Conservation (phyloP, 306 rosid species). For the Sophora flavescens region DNA sequence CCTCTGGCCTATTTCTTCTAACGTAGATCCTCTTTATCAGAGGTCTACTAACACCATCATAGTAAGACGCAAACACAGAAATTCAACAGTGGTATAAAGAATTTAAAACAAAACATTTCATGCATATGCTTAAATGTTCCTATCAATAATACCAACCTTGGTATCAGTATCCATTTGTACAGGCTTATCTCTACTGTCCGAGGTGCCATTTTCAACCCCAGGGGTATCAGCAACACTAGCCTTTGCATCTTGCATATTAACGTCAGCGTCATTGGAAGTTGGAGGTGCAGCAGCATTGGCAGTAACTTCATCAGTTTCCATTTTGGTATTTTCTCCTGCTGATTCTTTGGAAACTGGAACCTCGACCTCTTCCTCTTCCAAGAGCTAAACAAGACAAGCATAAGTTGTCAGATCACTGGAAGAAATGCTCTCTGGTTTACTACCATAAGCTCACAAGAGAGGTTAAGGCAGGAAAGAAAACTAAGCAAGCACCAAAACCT, state of each 20-base stretch:
- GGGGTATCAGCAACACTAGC: slow-evolving; percentile 59
- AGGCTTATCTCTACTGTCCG: slow-evolving; percentile 80
- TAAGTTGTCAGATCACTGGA: neutral
- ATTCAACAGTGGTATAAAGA: neutral
- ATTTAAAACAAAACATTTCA: neutral
- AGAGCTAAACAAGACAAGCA: slow-evolving; percentile 55
- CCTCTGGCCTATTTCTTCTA: no score
- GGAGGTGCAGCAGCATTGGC: slow-evolving; percentile 59
- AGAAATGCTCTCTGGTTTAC: neutral
- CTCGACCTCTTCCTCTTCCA: slow-evolving; percentile 92
- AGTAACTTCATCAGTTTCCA: slow-evolving; percentile 84
- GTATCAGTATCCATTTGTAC: slow-evolving; percentile 83
- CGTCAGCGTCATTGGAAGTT: slow-evolving; percentile 60
- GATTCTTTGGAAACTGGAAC: slow-evolving; percentile 75
- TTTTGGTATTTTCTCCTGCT: slow-evolving; percentile 60
- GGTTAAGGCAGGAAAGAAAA: neutral
- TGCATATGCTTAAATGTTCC: neutral
- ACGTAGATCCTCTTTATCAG: no score
- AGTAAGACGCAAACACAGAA: neutral
- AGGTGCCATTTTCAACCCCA: slow-evolving; percentile 64
- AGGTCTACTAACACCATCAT: neutral
- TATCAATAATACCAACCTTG: slow-evolving; percentile 59
- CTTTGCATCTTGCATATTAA: slow-evolving; percentile 86
- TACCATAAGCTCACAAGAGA: neutral
- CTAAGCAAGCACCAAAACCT: neutral